Base-by-base conservation (phyloP, 2,329 filamentous ascomycete genomes). In the Aspergillus latus region DNA sequence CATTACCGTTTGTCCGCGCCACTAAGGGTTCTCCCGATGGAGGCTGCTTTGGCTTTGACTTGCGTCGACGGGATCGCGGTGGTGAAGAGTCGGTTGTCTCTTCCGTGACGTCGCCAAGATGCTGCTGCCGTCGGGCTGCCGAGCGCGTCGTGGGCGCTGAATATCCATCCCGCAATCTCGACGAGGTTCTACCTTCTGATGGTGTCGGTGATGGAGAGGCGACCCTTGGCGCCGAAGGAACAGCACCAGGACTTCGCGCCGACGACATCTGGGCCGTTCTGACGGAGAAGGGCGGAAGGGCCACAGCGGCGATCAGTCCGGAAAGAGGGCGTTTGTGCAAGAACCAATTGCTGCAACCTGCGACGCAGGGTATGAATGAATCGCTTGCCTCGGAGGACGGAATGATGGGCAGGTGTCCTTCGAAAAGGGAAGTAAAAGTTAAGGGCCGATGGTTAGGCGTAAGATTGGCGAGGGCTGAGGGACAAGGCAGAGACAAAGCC, bases 121-220 rank as follows among this genome's bases (percentile, higher is more conserved):
- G 79, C 66, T 82, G 79, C 66, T 82, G 86, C 55, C 72, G 72
- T 58, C 75, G 70, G 52, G 87, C 82, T 52, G 86, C 87, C 34
- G 91, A 93, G 66, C 91, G 85, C 59, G 91, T 95, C 59, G 86
- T 81, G 5, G 90, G 90, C 8, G 86, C 88, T 62, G 84, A 85
- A 74, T 95, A 87, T 59, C 82, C 82, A 69, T 87, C 82, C 62
- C 80, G 80, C 42, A 69, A 69, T 57, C 76, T 74, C 21, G 65
- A 49, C n/a, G 37, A 48, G 26, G 52, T 68, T 69, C 73, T 55
- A n/a, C 49, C 61, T 42, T 80, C 77, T 60, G 79, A 80, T 1
- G 85, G 85, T 2, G 88, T 88, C 40, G 92, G 92, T 54, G 91
- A 94, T 40, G 92, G 92, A 10, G 91, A 95, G 65, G 94, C 95